phyloP scores from a whole-genome alignment of 169 alveolate genomes.

The Eimeria necatrix region DNA sequence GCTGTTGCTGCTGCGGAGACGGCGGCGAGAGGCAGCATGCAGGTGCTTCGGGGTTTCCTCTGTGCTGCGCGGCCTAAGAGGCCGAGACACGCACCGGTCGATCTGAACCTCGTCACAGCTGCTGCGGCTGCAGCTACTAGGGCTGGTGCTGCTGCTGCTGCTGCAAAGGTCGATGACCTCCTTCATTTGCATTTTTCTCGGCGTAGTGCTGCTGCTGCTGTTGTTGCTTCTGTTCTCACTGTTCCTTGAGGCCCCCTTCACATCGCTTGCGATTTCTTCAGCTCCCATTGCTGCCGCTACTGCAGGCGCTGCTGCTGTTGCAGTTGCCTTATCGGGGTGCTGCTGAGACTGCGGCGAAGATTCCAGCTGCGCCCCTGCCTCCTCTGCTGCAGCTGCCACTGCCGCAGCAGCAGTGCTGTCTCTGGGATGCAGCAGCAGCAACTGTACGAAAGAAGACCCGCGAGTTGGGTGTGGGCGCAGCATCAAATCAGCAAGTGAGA shows the following conservation, averaged over 20 bases:
- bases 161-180: neutral
- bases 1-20: slow-evolving; percentile 58
- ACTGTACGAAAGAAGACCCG: slow-evolving; percentile 36
- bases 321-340: neutral
- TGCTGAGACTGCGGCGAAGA: neutral
- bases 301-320: slow-evolving; percentile 23
- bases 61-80: neutral
- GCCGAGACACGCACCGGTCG: neutral
- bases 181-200: neutral
- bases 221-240: slow-evolving; percentile 11
- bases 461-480: slow-evolving; percentile 61
- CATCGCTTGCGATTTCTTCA: neutral
- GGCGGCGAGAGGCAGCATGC: neutral
- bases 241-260: neutral
- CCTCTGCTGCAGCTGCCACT: slow-evolving; percentile 50
- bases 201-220: slow-evolving; percentile 7
- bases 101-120: neutral
- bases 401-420: slow-evolving; percentile 59
- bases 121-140: slow-evolving; percentile 20
- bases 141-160: slow-evolving; percentile 63
- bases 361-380: slow-evolving; percentile 45
- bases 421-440: slow-evolving; percentile 37
- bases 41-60: neutral
- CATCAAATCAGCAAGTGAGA: slow-evolving; percentile 32
- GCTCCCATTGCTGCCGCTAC: slow-evolving; percentile 55